Conservation (phyloP, 805 yeast genomes). For the Candida loeiensis region DNA sequence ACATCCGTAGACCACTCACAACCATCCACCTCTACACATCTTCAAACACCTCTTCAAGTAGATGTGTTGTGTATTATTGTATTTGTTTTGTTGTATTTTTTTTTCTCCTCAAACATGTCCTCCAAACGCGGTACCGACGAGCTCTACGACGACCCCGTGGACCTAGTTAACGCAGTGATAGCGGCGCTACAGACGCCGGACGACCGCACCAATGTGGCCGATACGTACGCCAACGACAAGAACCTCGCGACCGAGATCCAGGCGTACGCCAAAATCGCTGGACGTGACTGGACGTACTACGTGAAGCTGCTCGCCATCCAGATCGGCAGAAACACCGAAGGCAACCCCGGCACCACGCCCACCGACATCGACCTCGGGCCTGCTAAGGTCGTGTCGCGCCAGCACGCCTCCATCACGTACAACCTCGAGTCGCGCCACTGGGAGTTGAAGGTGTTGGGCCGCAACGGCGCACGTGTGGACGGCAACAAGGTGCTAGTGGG, state of each 20-base stretch:
- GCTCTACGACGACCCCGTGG: constrained; percentile 54
- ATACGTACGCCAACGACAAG: constrained; percentile 68
- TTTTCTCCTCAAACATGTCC: neutral
- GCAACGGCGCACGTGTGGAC: constrained; percentile 93
- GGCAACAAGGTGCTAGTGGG: constrained; percentile 55
- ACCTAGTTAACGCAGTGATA: constrained; percentile 71
- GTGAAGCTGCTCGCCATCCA: constrained; percentile 72
- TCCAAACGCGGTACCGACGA: constrained; percentile 16
- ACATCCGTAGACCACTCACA: no score
- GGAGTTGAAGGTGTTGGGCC: constrained; percentile 80
- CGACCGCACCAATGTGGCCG: constrained; percentile 70
- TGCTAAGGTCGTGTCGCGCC: constrained; percentile 92
- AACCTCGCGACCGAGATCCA: constrained; percentile 77
- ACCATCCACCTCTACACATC: no score
- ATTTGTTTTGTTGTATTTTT: neutral
- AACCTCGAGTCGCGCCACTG: constrained; percentile 73
- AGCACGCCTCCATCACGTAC: constrained; percentile 81
- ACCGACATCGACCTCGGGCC: constrained; percentile 92
- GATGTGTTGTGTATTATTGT: neutral
- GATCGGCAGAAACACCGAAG: constrained; percentile 81
- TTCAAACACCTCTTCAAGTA: no score
- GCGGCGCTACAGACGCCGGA: constrained; percentile 67
- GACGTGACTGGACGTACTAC: constrained; percentile 89
- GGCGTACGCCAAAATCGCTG: constrained; percentile 96
- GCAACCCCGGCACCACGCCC: constrained; percentile 23